Conservation (phyloP, 129 eudicot genomes). For the Pulicaria dysenterica region DNA sequence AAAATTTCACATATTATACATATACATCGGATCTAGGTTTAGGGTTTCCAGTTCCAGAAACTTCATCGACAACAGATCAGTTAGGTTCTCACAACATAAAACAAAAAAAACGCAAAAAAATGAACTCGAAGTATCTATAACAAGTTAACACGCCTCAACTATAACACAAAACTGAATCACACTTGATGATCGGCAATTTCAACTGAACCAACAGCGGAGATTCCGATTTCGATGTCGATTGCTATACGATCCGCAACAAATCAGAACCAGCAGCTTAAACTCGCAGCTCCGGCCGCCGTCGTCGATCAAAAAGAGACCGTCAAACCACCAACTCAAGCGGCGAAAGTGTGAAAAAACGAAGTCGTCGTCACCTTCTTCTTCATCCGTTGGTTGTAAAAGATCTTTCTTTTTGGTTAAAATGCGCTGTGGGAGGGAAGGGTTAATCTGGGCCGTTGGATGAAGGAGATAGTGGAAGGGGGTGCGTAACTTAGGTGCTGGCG, state of each 20-base stretch:
- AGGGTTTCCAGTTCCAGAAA: slow-evolving; percentile 18
- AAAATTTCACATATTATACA: slow-evolving; percentile 16
- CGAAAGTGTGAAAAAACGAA: slow-evolving; percentile 18
- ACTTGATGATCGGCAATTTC: slow-evolving; percentile 21
- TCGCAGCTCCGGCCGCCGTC: slow-evolving; percentile 1
- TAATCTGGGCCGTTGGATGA: slow-evolving; percentile 28
- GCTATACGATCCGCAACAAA: slow-evolving; percentile 17
- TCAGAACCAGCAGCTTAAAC: slow-evolving; percentile 6
- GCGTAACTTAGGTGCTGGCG: background rate
- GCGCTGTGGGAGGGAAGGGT: slow-evolving; percentile 23
- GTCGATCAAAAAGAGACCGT: slow-evolving; percentile 9
- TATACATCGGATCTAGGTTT: slow-evolving; percentile 16
- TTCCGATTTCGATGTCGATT: background rate
- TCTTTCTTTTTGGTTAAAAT: slow-evolving; percentile 17
- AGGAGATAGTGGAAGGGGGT: slow-evolving; percentile 15
- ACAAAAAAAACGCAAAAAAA: background rate
- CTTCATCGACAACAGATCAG: slow-evolving; percentile 27
- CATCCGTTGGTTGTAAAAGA: background rate
- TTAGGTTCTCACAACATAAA: slow-evolving; percentile 14
- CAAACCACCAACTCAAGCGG: background rate
- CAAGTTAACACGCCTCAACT: slow-evolving; percentile 5
- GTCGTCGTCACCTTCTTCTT: slow-evolving; percentile 24
- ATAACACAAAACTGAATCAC: background rate
- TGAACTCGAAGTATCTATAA: background rate
- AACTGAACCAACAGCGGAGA: slow-evolving; percentile 1